phyloP scores from a whole-genome alignment of 495 filamentous ascomycete genomes.

The Acidomyces sp. region DNA sequence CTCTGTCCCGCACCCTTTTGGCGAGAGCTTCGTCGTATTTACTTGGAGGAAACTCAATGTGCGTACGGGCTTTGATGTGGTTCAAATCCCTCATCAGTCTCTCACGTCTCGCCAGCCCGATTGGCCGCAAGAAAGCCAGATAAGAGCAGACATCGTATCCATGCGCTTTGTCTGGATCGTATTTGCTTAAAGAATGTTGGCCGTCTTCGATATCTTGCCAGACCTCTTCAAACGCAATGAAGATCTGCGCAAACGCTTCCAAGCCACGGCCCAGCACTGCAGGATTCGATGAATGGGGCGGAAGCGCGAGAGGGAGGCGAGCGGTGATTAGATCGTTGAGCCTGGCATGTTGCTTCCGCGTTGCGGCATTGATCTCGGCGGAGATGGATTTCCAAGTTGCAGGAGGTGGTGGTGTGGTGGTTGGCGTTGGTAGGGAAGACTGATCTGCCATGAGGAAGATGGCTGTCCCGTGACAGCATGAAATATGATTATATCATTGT shows the following conservation, averaged over 20 bases:
- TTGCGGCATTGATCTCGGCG: constrained; percentile 19
- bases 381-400: constrained; percentile 6
- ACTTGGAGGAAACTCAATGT: background rate
- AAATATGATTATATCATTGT: too few species aligned
- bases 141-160: constrained; percentile 4
- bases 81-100: constrained; percentile 22
- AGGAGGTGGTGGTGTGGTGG: background rate
- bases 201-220: constrained; percentile 17
- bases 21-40: background rate
- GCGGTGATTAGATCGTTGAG: constrained; percentile 37
- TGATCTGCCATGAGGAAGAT: constrained; percentile 3
- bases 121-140: constrained; percentile 21
- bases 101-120: constrained; percentile 18
- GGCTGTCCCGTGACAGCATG: background rate
- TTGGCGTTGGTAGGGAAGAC: background rate
- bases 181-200: background rate
- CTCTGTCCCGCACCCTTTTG: constrained; percentile 9
- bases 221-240: constrained; percentile 33
- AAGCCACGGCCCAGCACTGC: constrained; percentile 33
- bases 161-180: background rate
- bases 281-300: constrained; percentile 27
- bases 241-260: constrained; percentile 34
- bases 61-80: constrained; percentile 6
- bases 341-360: constrained; percentile 31
- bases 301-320: constrained; percentile 35